phyloP scores from a whole-genome alignment of 768 basidiomycete species.

The Botryobasidium botryosum region DNA sequence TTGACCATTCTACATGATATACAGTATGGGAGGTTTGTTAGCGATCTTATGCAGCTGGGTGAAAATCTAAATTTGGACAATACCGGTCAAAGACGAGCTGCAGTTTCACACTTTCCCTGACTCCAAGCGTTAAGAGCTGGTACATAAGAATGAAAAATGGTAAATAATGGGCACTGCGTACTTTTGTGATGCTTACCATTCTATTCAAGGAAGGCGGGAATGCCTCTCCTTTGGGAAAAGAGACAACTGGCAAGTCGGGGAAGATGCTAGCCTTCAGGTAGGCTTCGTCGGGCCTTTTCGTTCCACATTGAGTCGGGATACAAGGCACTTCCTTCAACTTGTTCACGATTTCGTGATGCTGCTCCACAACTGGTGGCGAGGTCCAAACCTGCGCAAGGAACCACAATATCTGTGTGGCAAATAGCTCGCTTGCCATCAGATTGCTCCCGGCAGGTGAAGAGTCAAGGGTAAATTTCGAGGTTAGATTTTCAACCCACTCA shows the following conservation, averaged over 20 bases:
- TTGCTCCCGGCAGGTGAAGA: conserved; percentile 36
- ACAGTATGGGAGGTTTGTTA: neutral
- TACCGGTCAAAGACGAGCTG: conserved; percentile 86
- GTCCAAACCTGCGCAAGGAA: conserved; percentile 60
- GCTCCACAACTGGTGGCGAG: no score
- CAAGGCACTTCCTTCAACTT: conserved; percentile 37
- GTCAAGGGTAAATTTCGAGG: conserved; percentile 26
- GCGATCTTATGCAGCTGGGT: no score
- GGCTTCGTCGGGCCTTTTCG: conserved; percentile 50
- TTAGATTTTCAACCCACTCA: conserved; percentile 60
- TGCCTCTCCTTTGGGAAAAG: conserved; percentile 53
- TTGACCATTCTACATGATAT: conserved; percentile 50
- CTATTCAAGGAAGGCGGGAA: no score
- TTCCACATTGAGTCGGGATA: conserved; percentile 57
- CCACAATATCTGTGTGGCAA: conserved; percentile 64
- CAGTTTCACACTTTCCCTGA: conserved; percentile 80
- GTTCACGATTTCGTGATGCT: conserved; percentile 31
- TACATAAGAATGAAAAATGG: conserved; percentile 15
- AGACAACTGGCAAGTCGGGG: conserved; percentile 70
- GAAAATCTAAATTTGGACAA: neutral
- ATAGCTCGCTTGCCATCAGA: conserved; percentile 43
- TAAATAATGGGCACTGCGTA: conserved; percentile 4
- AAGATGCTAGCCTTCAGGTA: conserved; percentile 88
- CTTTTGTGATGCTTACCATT: conserved; percentile 52
- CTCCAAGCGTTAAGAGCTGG: conserved; percentile 53